A percentile compares a stretch with the other conserved stretches of the same genome.
Evolutionary conservation across 179 eudicot species (phyloP).

Genomic region (Vitellaria paradoxa): DNA sequence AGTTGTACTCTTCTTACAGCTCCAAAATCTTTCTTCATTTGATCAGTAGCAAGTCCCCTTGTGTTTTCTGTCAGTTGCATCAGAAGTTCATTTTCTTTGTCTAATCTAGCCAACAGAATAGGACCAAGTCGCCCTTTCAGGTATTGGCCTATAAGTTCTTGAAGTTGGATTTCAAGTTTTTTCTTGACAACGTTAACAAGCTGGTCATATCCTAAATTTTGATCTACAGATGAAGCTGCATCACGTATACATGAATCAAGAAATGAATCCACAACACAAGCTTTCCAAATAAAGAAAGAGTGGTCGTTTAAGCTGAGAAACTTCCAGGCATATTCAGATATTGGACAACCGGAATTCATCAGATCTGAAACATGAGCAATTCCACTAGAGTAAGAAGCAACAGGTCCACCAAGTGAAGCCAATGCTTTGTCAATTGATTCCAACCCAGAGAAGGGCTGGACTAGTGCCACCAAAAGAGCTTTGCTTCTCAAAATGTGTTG

Average conservation of each 20-base stretch:
- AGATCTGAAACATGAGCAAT: conserved; percentile 36
- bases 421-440: conserved; percentile 70
- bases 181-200: conserved; percentile 70
- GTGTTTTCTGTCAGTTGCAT: conserved; percentile 41
- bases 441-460: conserved; percentile 68
- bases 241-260: conserved; percentile 80
- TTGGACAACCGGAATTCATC: conserved; percentile 66
- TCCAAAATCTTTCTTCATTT: conserved; percentile 37
- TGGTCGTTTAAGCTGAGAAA: conserved; percentile 54
- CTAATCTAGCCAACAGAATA: conserved; percentile 53
- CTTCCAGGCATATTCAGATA: conserved; percentile 87
- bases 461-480: conserved; percentile 55
- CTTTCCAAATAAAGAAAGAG: conserved; percentile 92
- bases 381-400: conserved; percentile 37
- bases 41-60: conserved; percentile 43
- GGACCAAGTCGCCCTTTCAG: conserved; percentile 76
- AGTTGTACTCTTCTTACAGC: conserved; percentile 61
- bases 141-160: conserved; percentile 57
- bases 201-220: conserved; percentile 84
- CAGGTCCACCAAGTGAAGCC: conserved; percentile 40
- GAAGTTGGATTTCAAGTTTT: conserved; percentile 70
- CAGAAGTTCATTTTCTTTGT: conserved; percentile 55
- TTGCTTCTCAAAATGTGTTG: conserved; percentile 47
- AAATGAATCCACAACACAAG: conserved; percentile 65
- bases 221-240: conserved; percentile 69